Evolutionary conservation across 176 grass and related monocot genomes (phyloP), one percentile per base, ranked within the genome.

Genomic region (Cocos nucifera): DNA sequence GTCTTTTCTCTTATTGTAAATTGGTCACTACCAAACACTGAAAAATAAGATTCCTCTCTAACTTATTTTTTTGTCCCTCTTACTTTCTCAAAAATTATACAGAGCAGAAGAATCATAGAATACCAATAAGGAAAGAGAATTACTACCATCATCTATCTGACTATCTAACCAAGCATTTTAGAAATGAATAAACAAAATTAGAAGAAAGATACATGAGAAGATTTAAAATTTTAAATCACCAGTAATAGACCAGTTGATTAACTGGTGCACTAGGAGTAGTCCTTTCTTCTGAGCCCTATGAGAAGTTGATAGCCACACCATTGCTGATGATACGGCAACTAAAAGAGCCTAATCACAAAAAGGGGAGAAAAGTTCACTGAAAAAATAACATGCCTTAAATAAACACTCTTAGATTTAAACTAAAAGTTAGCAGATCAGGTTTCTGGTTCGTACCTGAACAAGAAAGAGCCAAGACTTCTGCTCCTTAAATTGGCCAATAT

Each of bases 241-340:
- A 49, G 91, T 71, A 71, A 89, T 70, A 44, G 58, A 76, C 91
- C 91, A 95, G 57, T 95, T 95, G 57, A 87, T 84, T 59, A 95
- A 62, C 66, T 95, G 91, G 68, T 95, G 91, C 61, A 87, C 55
- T 26, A 80, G 66, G 54, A 82, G 86, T 57, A 95, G 70, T 71
- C 84, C 83, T 79, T 77, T 87, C 65, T 87, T 86, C 71, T 71
- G 63, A 60, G 86, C 69, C 53, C 91, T 82, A 59, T 95, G 86
- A 49, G 86, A 87, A 44, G 91, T 95, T 16, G 91, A 90, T 65
- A 95, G 54, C 79, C 86, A 79, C 59, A 95, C 91, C 86, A 95
- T 95, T 71, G 83, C 57, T 15, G 86, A 87, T 79, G 91, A 90
- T 64, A 95, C 49, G 49, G 39, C 86, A 57, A 95, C 80, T 54